Base-by-base conservation (phyloP, 1,284 basidiomycete genomes). In the Marasmius oreades region DNA sequence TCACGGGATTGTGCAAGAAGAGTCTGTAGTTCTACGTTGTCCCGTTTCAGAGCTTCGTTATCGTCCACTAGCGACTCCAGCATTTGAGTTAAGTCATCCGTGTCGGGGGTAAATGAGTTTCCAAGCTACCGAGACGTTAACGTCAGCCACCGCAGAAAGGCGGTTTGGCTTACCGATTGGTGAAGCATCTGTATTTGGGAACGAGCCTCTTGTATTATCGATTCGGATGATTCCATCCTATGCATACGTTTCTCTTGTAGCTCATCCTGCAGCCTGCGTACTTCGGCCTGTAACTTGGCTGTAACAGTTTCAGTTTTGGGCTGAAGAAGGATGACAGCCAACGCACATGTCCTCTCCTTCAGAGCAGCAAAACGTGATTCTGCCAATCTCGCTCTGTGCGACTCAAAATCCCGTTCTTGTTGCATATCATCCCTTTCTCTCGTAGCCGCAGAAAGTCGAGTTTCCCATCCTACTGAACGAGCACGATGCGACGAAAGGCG, bases 341-440 rank as follows among this genome's bases (percentile, higher is more conserved):
- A 78, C 78, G 63, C 62, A 88, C 80, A 81, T 73, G 77, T 82
- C 60, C 78, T 79, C 44, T 85, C 84, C 61, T 84, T 85, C 59
- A 90, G 73, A 16, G 83, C 79, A 28, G 75, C 71, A 53, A 86
- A 77, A 43, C 86, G 81, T 1, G 78, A 74, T 62, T 95, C 92
- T 7, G 92, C 88, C 39, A 86, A 72, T 53, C 83, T 81, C 4
- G 88, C 83, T 34, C 87, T 79, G 55, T 88, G 84, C 5, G 81
- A 73, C 63, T 95, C 92, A 51, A 79, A 81, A 53, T 90, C 87
- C 23, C 89, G 78, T 66, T 95, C 90, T 69, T 96, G 92, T 57
- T 85, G 84, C 64, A 92, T 78, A 66, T 98, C 95, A 51, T 97
- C 92, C 62, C 84, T 82, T 69, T 95, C 91, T 63, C 84, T 83